A percentile compares a stretch with the other conserved stretches of the same genome.
phyloP scores from a whole-genome alignment of 306 rosid genomes.

The Dalbergia cultrata region DNA sequence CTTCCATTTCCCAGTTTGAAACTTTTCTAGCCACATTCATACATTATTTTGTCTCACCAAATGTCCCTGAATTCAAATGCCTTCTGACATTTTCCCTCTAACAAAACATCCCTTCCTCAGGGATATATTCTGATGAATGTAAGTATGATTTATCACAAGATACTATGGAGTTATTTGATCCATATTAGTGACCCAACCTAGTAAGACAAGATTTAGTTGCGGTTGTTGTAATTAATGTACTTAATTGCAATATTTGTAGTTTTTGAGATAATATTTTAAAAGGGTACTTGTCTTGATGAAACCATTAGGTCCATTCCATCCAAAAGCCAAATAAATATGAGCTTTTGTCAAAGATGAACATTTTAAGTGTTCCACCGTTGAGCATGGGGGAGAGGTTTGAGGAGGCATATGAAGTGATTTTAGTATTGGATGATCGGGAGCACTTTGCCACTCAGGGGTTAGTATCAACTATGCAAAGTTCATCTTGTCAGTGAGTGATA shows the following conservation, averaged over 20 bases:
- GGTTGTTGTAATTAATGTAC: conserved; percentile 4
- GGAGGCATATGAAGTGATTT: conserved; percentile 79
- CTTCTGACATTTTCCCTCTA: conserved; percentile 20
- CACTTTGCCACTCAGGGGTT: conserved; percentile 91
- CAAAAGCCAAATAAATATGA: conserved; percentile 54
- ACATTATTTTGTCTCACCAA: neutral
- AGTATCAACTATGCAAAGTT: conserved; percentile 49
- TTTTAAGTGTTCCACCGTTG: conserved; percentile 82
- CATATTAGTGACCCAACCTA: neutral
- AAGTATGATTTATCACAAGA: too few species aligned
- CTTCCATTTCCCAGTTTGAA: conserved; percentile 2
- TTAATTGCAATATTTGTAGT: conserved; percentile 11
- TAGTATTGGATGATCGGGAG: conserved; percentile 92
- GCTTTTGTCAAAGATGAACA: conserved; percentile 51
- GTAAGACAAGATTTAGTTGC: neutral
- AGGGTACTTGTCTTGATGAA: conserved; percentile 44
- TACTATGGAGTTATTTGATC: too few species aligned
- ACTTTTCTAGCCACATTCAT: neutral
- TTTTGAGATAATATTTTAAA: conserved; percentile 7
- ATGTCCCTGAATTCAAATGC: neutral
- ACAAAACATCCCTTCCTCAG: too few species aligned
- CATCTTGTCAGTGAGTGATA: conserved; percentile 8
- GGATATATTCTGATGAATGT: too few species aligned
- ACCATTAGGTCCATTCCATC: conserved; percentile 52
- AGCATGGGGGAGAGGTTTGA: conserved; percentile 89